A percentile compares a stretch with the other conserved stretches of the same genome.
phyloP scores from a whole-genome alignment of 1,139 yeast species.

The Saccharomycopsis crataegensis region DNA sequence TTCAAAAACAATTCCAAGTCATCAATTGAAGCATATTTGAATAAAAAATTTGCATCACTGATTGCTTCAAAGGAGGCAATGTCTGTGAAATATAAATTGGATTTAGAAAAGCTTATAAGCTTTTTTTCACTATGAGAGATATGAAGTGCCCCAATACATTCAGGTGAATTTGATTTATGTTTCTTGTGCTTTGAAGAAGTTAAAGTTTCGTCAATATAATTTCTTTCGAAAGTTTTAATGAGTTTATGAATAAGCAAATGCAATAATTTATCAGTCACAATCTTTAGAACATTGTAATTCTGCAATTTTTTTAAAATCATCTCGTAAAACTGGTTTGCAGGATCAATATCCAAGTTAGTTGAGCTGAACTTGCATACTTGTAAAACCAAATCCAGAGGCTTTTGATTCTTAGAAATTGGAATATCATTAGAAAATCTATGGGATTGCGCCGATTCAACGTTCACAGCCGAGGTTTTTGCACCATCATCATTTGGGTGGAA shows the following conservation, averaged over 20 bases:
- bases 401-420: conserved; percentile 6
- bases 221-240: background rate
- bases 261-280: background rate
- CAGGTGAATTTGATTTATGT: background rate
- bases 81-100: background rate
- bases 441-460: background rate
- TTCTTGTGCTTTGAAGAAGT: background rate
- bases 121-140: background rate
- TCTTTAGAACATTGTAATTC: conserved; percentile 4
- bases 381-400: conserved; percentile 5
- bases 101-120: background rate
- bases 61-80: background rate
- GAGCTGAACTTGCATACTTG: conserved; percentile 2
- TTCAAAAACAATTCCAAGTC: conserved; percentile 3
- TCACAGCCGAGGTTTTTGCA: background rate
- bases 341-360: background rate
- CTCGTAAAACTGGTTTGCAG: background rate
- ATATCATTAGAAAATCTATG: conserved; percentile 5
- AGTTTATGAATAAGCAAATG: background rate
- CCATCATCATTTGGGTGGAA: background rate
- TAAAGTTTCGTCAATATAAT: background rate
- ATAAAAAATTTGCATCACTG: conserved; percentile 5
- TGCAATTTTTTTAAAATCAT: conserved; percentile 1
- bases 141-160: too few species aligned
- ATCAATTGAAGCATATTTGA: conserved; percentile 8